Percentiles rank a stretch among this genome's conserved stretches.
Conservation (phyloP, 345 rosid genomes). For the Sisymbrium altissimum region DNA sequence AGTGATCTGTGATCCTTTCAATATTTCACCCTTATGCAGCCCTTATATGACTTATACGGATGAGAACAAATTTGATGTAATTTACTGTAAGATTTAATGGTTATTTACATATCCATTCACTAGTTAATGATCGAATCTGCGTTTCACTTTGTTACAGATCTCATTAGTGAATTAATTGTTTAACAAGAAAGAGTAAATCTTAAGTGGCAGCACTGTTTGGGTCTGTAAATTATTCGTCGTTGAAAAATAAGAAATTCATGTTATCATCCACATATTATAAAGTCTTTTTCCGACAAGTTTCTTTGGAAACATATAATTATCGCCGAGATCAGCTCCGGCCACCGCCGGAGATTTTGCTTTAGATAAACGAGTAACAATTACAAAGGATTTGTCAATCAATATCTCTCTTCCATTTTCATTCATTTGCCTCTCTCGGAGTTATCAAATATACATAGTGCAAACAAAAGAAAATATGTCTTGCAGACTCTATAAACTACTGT, state of each 20-base stretch:
- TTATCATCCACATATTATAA: background rate
- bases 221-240: background rate
- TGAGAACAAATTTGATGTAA: background rate
- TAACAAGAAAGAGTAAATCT: background rate
- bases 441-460: conserved; percentile 22
- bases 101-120: background rate
- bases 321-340: background rate
- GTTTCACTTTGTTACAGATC: background rate
- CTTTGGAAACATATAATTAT: background rate
- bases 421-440: conserved; percentile 20
- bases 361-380: background rate
- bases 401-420: conserved; percentile 11
- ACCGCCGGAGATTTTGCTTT: background rate
- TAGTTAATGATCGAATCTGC: background rate
- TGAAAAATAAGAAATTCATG: background rate
- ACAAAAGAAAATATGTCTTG: conserved; percentile 15
- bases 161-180: background rate
- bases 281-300: background rate
- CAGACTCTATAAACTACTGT: conserved; percentile 17
- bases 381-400: background rate
- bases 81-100: background rate
- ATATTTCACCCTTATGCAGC: conserved; percentile 3
- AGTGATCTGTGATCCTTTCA: background rate
- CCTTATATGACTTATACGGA: background rate
- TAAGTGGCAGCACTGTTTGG: background rate